Conservation (phyloP, 768 basidiomycete genomes). For the Mycena epipterygia region DNA sequence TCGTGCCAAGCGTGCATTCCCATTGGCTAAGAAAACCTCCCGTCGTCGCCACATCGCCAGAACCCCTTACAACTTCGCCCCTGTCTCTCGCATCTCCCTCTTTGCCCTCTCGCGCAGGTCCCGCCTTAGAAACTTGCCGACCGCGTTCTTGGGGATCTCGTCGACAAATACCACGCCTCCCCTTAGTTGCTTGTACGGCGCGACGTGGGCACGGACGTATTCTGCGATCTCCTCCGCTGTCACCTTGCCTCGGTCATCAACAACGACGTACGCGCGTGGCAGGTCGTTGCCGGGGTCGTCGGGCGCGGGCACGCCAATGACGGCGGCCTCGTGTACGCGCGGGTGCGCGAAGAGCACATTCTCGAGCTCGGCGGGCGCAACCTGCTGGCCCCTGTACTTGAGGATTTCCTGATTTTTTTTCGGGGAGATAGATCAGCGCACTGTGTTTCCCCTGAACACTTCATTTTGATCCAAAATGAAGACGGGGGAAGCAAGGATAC, state of each 20-base stretch:
- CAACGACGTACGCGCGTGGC: constrained; percentile 23
- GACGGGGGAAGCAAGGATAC: constrained; percentile 24
- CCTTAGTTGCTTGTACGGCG: constrained; percentile 25
- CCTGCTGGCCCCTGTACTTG: constrained; percentile 26
- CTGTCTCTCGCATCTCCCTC: constrained; percentile 25
- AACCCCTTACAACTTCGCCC: constrained; percentile 22
- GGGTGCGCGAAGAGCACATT: constrained; percentile 23
- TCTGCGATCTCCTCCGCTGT: constrained; percentile 22
- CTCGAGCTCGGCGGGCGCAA: constrained; percentile 26
- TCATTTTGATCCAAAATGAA: constrained; percentile 23
- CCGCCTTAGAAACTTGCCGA: constrained; percentile 24
- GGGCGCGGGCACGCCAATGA: constrained; percentile 24
- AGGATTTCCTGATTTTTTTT: constrained; percentile 23
- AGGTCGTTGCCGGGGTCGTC: constrained; percentile 24
- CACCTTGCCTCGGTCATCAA: constrained; percentile 24
- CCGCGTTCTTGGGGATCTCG: constrained; percentile 25
- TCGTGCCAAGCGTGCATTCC: neutral
- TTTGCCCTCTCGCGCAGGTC: constrained; percentile 25
- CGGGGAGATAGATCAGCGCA: constrained; percentile 21
- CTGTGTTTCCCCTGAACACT: constrained; percentile 16
- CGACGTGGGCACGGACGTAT: constrained; percentile 23
- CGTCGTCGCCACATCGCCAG: constrained; percentile 18
- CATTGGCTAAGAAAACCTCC: constrained; percentile 22
- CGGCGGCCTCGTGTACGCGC: constrained; percentile 23
- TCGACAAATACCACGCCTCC: constrained; percentile 27